phyloP scores from a whole-genome alignment of 2,329 filamentous ascomycete species.

The Penicillium sp. region DNA sequence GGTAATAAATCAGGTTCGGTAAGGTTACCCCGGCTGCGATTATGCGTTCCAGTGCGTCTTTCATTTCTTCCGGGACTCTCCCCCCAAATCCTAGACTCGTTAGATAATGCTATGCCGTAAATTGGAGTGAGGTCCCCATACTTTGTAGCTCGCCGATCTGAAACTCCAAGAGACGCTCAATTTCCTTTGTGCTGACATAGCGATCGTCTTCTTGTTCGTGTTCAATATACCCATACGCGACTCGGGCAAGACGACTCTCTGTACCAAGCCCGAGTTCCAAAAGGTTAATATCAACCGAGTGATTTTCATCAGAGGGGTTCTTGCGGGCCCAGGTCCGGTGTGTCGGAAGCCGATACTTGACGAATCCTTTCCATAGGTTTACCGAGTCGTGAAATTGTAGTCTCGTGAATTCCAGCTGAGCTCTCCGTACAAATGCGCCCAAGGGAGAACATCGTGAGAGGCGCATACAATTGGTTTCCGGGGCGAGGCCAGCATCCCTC shows the following conservation, averaged over 20 bases:
- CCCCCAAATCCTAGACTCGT: slow-evolving; percentile 69
- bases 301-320: slow-evolving; percentile 51
- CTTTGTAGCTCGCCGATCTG: slow-evolving; percentile 88
- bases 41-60: slow-evolving; percentile 70
- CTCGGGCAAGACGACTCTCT: slow-evolving; percentile 52
- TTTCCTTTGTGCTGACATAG: slow-evolving; percentile 73
- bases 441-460: slow-evolving; percentile 77
- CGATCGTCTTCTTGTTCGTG: slow-evolving; percentile 47
- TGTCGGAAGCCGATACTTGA: slow-evolving; percentile 79
- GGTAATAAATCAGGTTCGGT: slow-evolving; percentile 76
- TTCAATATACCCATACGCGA: slow-evolving; percentile 57
- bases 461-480: slow-evolving; percentile 59
- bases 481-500: slow-evolving; percentile 57
- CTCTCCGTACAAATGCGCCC: slow-evolving; percentile 77
- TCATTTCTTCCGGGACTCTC: slow-evolving; percentile 76
- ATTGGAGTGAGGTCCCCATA: slow-evolving; percentile 39
- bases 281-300: slow-evolving; percentile 67
- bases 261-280: slow-evolving; percentile 62
- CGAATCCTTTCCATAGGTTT: slow-evolving; percentile 80
- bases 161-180: slow-evolving; percentile 82
- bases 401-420: slow-evolving; percentile 77
- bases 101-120: slow-evolving; percentile 19
- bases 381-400: slow-evolving; percentile 80
- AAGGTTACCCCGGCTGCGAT: slow-evolving; percentile 69
- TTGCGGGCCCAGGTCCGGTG: slow-evolving; percentile 63